A percentile compares a stretch with the other conserved stretches of the same genome.
Evolutionary conservation across 1,139 yeast genomes (phyloP).

Genomic region (Diutina mesorugosa): DNA sequence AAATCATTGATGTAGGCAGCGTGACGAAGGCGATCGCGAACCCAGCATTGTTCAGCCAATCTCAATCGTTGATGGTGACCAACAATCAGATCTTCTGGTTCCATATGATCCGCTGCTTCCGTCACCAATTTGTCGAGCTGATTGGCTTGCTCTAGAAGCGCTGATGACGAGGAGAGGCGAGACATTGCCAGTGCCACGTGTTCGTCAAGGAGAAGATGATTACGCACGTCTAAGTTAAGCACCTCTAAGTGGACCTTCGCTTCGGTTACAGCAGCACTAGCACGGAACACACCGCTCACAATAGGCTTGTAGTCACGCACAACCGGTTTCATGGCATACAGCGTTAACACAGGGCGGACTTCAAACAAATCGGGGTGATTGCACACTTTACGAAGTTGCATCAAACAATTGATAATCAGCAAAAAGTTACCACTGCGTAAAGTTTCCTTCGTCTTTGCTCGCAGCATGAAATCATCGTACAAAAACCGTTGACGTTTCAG

Average conservation of each 20-base stretch:
- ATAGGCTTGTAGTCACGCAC: conserved; percentile 31
- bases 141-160: conserved; percentile 29
- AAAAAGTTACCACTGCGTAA: conserved; percentile 89
- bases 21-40: conserved; percentile 42
- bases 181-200: conserved; percentile 35
- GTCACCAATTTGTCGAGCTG: conserved; percentile 24
- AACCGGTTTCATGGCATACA: conserved; percentile 68
- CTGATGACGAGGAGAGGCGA: conserved; percentile 32
- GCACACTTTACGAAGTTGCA: conserved; percentile 96
- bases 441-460: conserved; percentile 92
- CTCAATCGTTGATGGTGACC: conserved; percentile 49
- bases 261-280: conserved; percentile 14
- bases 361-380: conserved; percentile 96
- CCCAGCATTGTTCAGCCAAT: conserved; percentile 35
- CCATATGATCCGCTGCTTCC: conserved; percentile 12
- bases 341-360: conserved; percentile 87
- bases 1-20: conserved; percentile 49
- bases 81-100: conserved; percentile 34
- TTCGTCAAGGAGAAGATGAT: conserved; percentile 32
- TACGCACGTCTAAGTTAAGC: conserved; percentile 47
- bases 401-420: conserved; percentile 90
- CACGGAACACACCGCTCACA: conserved; percentile 30
- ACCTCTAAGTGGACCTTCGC: conserved; percentile 34
- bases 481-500: conserved; percentile 86
- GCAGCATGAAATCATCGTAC: conserved; percentile 94